A percentile compares a stretch with the other conserved stretches of the same genome.
These are phyloP conservation scores for Aspergillus conjunctus DNA, from an alignment of 495 filamentous ascomycete genomes.

Conservation along the genomic window DNA sequence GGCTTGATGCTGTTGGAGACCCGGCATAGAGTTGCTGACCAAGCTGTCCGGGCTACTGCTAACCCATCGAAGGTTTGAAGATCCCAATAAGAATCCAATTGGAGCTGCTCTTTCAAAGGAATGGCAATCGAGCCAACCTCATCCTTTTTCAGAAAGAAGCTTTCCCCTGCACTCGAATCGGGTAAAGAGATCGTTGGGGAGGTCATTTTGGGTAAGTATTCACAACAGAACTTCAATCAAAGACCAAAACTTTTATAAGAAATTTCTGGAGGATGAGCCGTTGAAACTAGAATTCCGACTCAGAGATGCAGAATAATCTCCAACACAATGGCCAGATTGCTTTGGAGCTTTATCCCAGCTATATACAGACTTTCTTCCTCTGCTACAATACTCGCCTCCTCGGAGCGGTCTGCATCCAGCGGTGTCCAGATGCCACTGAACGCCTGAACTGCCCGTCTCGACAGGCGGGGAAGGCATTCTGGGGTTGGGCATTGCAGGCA, in stretches of 20 bases:
- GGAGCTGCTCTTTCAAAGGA: background rate
- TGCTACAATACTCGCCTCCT: background rate
- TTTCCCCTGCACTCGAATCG: background rate
- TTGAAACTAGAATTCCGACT: background rate
- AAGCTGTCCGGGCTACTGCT: background rate
- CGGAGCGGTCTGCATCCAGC: constrained; percentile 2
- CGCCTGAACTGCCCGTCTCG: background rate
- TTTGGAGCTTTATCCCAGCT: background rate
- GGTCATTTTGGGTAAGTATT: background rate
- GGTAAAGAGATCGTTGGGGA: background rate
- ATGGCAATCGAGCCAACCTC: constrained; percentile 1
- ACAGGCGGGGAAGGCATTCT: background rate
- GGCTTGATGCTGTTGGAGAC: background rate
- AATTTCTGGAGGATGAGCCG: background rate
- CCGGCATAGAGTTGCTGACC: background rate
- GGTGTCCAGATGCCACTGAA: background rate
- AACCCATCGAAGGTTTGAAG: background rate
- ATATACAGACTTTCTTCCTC: constrained; percentile 2
- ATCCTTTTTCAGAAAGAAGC: background rate
- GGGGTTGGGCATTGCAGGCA: background rate
- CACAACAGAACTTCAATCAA: background rate
- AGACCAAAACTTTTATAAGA: background rate
- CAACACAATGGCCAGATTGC: background rate
- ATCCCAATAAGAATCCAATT: background rate
- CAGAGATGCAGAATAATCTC: background rate